Conservation (phyloP, 148 eudicot species). For the Cornus florida region DNA sequence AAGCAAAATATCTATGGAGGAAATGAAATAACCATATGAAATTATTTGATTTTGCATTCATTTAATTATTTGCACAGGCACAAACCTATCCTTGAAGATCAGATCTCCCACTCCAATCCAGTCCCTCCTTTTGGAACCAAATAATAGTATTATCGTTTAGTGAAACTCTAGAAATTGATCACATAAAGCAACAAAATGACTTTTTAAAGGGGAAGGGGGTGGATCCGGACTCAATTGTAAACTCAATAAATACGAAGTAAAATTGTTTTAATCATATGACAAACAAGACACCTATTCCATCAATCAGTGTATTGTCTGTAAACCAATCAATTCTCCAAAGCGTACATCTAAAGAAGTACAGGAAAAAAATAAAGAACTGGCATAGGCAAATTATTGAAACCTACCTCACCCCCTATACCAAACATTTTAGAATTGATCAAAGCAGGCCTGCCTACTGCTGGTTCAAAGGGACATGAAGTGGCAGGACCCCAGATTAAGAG, state of each 20-base stretch:
- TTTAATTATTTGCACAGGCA: background rate
- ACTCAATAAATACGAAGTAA: background rate
- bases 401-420: constrained; percentile 63
- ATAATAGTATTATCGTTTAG: background rate
- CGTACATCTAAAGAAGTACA: background rate
- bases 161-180: background rate
- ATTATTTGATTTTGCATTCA: background rate
- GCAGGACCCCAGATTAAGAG: constrained; percentile 25
- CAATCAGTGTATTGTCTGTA: background rate
- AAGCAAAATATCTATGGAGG: background rate
- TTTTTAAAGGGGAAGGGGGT: background rate
- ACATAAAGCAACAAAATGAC: background rate
- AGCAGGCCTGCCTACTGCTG: constrained; percentile 24
- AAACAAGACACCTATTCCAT: background rate
- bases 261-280: background rate
- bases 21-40: background rate
- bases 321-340: background rate
- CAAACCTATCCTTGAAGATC: background rate
- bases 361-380: background rate
- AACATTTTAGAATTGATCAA: constrained; percentile 38
- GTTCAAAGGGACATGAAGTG: constrained; percentile 27
- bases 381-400: background rate
- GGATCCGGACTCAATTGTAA: background rate
- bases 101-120: background rate
- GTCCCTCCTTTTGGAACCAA: background rate